These are phyloP conservation scores for Chaetothyriales sp. DNA, from an alignment of 2,329 filamentous ascomycete species.

Conservation along the genomic window DNA sequence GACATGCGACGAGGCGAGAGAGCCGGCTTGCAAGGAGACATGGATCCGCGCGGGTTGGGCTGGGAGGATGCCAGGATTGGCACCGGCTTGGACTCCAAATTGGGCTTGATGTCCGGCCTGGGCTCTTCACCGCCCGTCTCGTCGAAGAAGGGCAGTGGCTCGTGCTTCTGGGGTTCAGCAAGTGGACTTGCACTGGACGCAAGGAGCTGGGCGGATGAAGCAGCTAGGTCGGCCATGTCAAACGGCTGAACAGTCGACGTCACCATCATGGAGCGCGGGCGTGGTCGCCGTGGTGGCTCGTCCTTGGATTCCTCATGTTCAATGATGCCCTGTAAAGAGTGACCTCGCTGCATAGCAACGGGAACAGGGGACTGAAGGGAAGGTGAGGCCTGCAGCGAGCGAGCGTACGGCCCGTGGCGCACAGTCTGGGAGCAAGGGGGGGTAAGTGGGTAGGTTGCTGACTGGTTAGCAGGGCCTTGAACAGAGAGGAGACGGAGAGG, in stretches of 20 bases:
- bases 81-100: conserved; percentile 7
- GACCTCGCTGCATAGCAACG: conserved; percentile 32
- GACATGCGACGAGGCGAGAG: conserved; percentile 32
- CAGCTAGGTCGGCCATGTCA: conserved; percentile 42
- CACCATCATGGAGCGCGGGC: conserved; percentile 2
- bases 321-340: conserved; percentile 41
- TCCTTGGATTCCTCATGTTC: conserved; percentile 36
- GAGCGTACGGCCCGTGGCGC: conserved; percentile 24
- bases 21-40: conserved; percentile 24
- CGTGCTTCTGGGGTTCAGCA: conserved; percentile 6
- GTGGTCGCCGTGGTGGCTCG: conserved; percentile 14
- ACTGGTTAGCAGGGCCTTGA: conserved; percentile 23
- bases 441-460: conserved; percentile 46
- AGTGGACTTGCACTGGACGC: conserved; percentile 3
- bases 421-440: conserved; percentile 38
- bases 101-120: conserved; percentile 1
- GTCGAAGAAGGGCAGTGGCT: conserved; percentile 7
- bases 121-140: conserved; percentile 1
- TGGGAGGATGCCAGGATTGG: conserved; percentile 15
- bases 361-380: conserved; percentile 26
- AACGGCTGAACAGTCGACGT: conserved; percentile 20
- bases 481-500: neutral
- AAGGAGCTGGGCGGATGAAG: conserved; percentile 19
- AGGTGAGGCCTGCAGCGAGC: conserved; percentile 28
- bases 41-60: conserved; percentile 7